These are phyloP conservation scores for Entoloma clypeatum DNA, from an alignment of 1,284 basidiomycete species.

Conservation along the genomic window DNA sequence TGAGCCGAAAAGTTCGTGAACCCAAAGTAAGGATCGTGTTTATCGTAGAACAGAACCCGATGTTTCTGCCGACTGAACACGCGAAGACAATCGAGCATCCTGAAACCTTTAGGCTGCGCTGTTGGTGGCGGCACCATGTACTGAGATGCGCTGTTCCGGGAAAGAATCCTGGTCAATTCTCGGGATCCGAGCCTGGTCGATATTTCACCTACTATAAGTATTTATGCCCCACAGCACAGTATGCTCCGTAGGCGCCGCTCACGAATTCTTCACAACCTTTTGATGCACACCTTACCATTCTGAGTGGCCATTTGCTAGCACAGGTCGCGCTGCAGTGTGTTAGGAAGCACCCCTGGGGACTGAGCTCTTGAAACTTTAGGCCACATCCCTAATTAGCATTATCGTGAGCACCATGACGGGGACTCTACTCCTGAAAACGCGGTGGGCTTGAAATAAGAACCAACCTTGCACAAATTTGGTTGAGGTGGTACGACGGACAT, in stretches of 20 bases:
- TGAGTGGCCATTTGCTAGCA: slow-evolving; percentile 9
- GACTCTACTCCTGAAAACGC: too few species aligned
- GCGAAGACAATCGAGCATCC: not conserved
- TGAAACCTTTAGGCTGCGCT: not conserved
- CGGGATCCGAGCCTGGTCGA: too few species aligned
- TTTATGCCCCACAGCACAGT: slow-evolving; percentile 5
- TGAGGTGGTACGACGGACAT: too few species aligned
- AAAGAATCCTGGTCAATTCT: too few species aligned
- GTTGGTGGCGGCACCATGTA: slow-evolving; percentile 3
- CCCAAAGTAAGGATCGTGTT: slow-evolving; percentile 55
- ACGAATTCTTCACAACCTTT: slow-evolving; percentile 8
- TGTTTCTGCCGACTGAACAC: slow-evolving; percentile 19
- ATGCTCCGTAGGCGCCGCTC: slow-evolving; percentile 10
- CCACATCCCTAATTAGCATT: slow-evolving; percentile 20
- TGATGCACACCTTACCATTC: slow-evolving; percentile 10
- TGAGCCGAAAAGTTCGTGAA: slow-evolving; percentile 69
- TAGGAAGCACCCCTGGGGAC: slow-evolving; percentile 7
- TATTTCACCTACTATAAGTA: too few species aligned
- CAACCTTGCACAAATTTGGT: too few species aligned
- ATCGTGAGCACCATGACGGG: too few species aligned
- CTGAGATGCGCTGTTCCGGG: too few species aligned
- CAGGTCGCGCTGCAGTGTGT: slow-evolving; percentile 17
- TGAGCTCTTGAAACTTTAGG: slow-evolving; percentile 9
- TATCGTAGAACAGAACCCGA: slow-evolving; percentile 57
- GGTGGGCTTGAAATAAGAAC: too few species aligned